A percentile compares a stretch with the other conserved stretches of the same genome.
These are phyloP conservation scores for Coniferiporia sulphurascens DNA, from an alignment of 1,284 basidiomycete genomes.

Conservation along the genomic window DNA sequence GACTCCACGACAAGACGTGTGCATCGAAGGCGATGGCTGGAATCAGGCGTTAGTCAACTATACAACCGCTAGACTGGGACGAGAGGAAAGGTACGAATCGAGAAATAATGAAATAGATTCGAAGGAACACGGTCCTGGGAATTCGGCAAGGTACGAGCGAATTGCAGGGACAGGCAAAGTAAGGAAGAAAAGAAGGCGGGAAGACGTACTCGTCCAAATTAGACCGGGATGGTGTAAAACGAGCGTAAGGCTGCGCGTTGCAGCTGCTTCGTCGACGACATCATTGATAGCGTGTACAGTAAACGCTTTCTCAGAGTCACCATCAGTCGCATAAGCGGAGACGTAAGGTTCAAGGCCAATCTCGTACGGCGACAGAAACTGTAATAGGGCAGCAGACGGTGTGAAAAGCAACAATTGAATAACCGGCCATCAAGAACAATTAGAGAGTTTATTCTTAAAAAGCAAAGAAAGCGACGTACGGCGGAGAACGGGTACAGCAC, in stretches of 20 bases:
- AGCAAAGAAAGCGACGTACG: constrained; percentile 31
- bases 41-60: no score
- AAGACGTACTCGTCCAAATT: constrained; percentile 75
- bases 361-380: constrained; percentile 80
- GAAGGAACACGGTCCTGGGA: no score
- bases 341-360: constrained; percentile 57
- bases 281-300: constrained; percentile 60
- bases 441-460: neutral
- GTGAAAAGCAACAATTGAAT: no score
- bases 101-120: no score
- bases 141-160: neutral
- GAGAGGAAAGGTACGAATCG: no score
- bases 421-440: no score
- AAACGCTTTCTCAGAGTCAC: constrained; percentile 37
- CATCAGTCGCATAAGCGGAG: constrained; percentile 43
- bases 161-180: neutral
- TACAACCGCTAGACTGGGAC: no score
- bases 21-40: constrained; percentile 89
- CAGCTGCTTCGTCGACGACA: constrained; percentile 47
- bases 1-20: constrained; percentile 83
- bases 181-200: neutral
- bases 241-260: constrained; percentile 69
- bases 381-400: neutral
- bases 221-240: constrained; percentile 77
- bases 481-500: constrained; percentile 82